Conservation (phyloP, 2,329 filamentous ascomycete species). For the Leptographium flavum region DNA sequence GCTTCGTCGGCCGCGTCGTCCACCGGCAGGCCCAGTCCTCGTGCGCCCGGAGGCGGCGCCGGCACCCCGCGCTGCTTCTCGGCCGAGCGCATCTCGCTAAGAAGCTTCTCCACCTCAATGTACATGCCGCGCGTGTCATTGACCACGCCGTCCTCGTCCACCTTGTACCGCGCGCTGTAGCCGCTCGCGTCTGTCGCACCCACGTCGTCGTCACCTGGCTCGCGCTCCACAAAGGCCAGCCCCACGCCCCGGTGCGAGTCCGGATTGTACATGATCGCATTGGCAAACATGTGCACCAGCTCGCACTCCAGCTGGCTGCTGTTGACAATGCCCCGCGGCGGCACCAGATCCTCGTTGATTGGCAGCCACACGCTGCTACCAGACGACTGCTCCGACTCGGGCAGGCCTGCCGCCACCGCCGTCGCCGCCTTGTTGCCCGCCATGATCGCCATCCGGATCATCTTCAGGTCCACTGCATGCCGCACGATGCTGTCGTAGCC, state of each 20-base stretch:
- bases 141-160: constrained; percentile 75
- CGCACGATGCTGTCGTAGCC: constrained; percentile 62
- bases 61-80: constrained; percentile 40
- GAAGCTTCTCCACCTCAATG: constrained; percentile 65
- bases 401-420: constrained; percentile 44
- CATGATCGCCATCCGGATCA: constrained; percentile 60
- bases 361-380: constrained; percentile 48
- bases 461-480: constrained; percentile 63
- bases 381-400: constrained; percentile 36
- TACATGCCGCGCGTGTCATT: constrained; percentile 85
- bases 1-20: neutral
- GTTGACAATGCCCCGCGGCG: constrained; percentile 85
- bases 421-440: constrained; percentile 54
- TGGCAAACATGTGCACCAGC: constrained; percentile 91
- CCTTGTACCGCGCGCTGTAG: constrained; percentile 38
- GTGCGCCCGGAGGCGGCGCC: constrained; percentile 15
- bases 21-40: constrained; percentile 4
- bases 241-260: constrained; percentile 62
- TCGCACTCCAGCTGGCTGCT: constrained; percentile 86
- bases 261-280: constrained; percentile 96
- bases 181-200: constrained; percentile 13
- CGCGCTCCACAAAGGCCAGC: constrained; percentile 37
- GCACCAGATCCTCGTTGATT: constrained; percentile 61
- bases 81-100: constrained; percentile 61
- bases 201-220: constrained; percentile 23